phyloP scores from a whole-genome alignment of 1,284 basidiomycete species.

The Ustilago trichophora region DNA sequence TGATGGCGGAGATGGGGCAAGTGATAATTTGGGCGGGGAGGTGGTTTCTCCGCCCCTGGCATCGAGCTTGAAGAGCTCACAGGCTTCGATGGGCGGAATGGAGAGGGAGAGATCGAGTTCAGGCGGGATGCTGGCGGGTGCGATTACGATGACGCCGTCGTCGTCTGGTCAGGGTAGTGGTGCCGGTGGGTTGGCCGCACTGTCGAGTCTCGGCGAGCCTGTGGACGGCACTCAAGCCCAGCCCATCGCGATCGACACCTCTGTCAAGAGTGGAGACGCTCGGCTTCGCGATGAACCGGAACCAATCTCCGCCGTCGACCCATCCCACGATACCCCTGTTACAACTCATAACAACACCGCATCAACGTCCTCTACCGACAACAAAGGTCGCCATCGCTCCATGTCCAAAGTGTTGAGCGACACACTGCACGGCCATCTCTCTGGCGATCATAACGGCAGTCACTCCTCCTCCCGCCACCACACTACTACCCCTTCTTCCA shows the following conservation, averaged over 20 bases:
- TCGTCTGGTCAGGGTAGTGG: constrained; percentile 2
- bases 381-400: constrained; percentile 13
- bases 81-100: not conserved
- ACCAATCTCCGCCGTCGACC: constrained; percentile 9
- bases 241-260: not conserved
- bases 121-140: not conserved
- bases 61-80: constrained; percentile 11
- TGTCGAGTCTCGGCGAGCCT: not conserved
- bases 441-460: not conserved
- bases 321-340: not conserved
- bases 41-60: constrained; percentile 21
- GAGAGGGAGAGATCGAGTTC: not conserved
- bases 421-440: constrained; percentile 18
- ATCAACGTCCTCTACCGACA: too few species aligned
- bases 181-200: not conserved
- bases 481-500: not conserved
- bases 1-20: constrained; percentile 9
- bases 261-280: not conserved
- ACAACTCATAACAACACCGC: too few species aligned
- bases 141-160: not conserved
- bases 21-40: constrained; percentile 33
- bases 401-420: constrained; percentile 28
- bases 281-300: constrained; percentile 16
- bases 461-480: not conserved
- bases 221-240: not conserved